Base-by-base conservation (phyloP, 108 stramenopile species). In the Skeletonema grethae region DNA sequence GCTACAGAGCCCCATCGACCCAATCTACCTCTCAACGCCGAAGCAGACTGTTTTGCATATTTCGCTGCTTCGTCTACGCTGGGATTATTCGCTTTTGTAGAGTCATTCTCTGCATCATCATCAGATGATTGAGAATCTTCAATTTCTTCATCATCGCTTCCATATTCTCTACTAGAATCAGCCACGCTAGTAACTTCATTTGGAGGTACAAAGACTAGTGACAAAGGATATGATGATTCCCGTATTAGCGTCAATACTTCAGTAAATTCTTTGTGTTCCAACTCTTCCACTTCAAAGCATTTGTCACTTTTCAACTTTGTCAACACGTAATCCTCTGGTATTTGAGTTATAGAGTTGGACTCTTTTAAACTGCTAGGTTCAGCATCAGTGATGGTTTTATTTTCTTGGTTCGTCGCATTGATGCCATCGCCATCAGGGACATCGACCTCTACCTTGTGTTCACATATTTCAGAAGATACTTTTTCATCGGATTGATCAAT, bases 1-100 rank as follows among this genome's bases (percentile, higher is more conserved):
- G 72, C 79, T 45, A 73, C 63, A 58, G 69, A 68, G 0, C 79
- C 72, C 79, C 79, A 80, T 28, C 79, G 67, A 61, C 72, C 65
- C 24, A 80, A 69, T 12, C 79, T 46, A 15, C 79, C 72, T 5
- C 79, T 61, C 32, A 80, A 34, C 55, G 73, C 79, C 9, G 58
- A 65, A 5, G 79, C 79, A 15, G 79, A 68, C 22, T 70, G 79
- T 57, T 67, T 62, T 48, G 79, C 79, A 13, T 30, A 67, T 57
- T 73, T 73, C 13, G 79, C 72, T 13, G 72, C 79, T 6, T 80
- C 79, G 48, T 80, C 79, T 46, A 46, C 25, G 20, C 18, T 58
- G 38, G 41, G 24, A 28, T 25, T 12, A 39, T 22, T 55, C 15
- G 38, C 34, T 15, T 58, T 36, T 15, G 68, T 45, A 45, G 20